Conservation (phyloP, 805 yeast genomes). For the Yarrowia sp. region DNA sequence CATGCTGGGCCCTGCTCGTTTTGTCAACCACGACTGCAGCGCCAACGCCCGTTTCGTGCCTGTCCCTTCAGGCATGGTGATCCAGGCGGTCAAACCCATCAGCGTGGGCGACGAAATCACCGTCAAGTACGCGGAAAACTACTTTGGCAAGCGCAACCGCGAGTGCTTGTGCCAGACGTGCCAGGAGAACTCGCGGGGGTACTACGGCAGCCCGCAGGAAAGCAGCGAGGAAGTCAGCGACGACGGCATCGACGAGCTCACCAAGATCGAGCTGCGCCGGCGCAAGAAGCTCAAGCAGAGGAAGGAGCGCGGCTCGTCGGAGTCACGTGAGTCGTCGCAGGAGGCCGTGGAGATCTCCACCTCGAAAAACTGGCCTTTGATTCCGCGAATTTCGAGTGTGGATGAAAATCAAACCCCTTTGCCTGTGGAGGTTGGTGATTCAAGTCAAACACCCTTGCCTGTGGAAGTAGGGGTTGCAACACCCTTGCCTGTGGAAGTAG, state of each 20-base stretch:
- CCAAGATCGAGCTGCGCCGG: not conserved
- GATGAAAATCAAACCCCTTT: too few relatives aligned
- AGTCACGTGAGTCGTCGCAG: not conserved
- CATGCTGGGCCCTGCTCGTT: slow-evolving; percentile 51
- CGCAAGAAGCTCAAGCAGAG: not conserved
- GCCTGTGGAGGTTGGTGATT: too few relatives aligned
- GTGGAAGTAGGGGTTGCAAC: too few relatives aligned
- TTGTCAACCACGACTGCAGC: slow-evolving; percentile 50
- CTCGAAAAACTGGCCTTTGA: slow-evolving; percentile 6
- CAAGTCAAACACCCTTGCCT: too few relatives aligned
- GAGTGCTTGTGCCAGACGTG: slow-evolving; percentile 50
- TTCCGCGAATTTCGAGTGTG: not conserved
- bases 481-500: not conserved
- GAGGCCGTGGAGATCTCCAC: slow-evolving; percentile 5
- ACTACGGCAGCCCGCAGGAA: slow-evolving; percentile 5
- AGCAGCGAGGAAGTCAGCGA: slow-evolving; percentile 13
- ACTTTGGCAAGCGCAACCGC: slow-evolving; percentile 45
- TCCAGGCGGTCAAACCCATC: slow-evolving; percentile 41
- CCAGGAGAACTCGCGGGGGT: slow-evolving; percentile 34
- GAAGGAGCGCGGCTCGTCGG: not conserved
- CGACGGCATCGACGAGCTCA: slow-evolving; percentile 17
- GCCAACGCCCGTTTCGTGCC: slow-evolving; percentile 44
- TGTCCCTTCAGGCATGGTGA: slow-evolving; percentile 36
- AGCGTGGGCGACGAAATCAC: slow-evolving; percentile 49
- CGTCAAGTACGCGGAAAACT: slow-evolving; percentile 44